phyloP scores from a whole-genome alignment of 441 rosid species.

The Euphorbia corollata region DNA sequence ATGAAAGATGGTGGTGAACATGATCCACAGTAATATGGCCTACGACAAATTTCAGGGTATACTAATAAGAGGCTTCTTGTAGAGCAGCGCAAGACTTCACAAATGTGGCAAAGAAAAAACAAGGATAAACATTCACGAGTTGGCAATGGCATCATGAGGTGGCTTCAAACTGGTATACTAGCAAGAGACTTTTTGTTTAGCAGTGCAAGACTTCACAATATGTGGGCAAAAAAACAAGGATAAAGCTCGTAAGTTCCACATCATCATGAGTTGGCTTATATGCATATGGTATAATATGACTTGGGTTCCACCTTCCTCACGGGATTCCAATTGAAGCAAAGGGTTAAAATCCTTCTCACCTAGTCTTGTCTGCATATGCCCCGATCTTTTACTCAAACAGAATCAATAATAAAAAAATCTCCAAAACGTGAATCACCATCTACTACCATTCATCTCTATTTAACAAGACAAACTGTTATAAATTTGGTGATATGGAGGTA shows the following conservation, averaged over 20 bases:
- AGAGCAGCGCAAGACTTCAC: no score
- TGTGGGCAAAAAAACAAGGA: constrained; percentile 19
- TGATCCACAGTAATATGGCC: constrained; percentile 17
- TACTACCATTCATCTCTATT: not conserved
- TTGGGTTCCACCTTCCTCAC: constrained; percentile 19
- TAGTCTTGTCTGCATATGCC: no score
- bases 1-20: constrained; percentile 5
- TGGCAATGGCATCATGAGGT: no score
- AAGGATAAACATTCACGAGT: no score
- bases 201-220: not conserved
- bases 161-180: no score
- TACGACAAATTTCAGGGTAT: no score
- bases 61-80: no score
- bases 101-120: no score
- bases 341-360: no score
- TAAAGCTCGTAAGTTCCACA: constrained; percentile 10
- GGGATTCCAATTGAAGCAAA: no score
- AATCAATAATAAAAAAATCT: not conserved
- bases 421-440: not conserved
- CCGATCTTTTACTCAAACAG: not conserved
- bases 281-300: constrained; percentile 17
- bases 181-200: constrained; percentile 1
- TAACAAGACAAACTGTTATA: no score
- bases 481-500: not conserved
- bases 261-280: constrained; percentile 25